These are phyloP conservation scores for Mortierella sp. DNA, from an alignment of 371 early-diverging fungal species.

Conservation along the genomic window DNA sequence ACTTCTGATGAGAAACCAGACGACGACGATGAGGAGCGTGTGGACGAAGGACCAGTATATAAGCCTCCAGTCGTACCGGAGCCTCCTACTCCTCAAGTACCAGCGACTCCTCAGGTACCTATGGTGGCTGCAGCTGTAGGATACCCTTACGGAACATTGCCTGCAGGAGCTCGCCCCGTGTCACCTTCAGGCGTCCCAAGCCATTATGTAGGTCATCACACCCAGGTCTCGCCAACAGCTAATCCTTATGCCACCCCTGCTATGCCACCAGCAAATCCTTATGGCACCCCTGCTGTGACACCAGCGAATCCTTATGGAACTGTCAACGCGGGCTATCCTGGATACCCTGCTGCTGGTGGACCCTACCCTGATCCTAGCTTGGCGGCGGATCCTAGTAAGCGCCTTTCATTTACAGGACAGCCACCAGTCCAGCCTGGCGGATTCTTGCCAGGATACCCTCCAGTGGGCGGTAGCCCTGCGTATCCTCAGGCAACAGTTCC, in stretches of 20 bases:
- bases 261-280: slow-evolving; percentile 1
- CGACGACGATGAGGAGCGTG: slow-evolving; percentile 22
- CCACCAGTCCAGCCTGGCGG: slow-evolving; percentile 25
- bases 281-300: not conserved
- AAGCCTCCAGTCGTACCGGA: slow-evolving; percentile 49
- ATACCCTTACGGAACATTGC: slow-evolving; percentile 42
- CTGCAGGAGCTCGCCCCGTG: slow-evolving; percentile 34
- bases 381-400: slow-evolving; percentile 36
- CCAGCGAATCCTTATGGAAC: not conserved
- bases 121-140: slow-evolving; percentile 24
- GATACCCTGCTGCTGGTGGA: slow-evolving; percentile 31
- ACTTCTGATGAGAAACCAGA: slow-evolving; percentile 20
- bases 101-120: slow-evolving; percentile 31
- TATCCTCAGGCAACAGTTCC: too few relatives aligned
- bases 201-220: slow-evolving; percentile 44
- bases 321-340: slow-evolving; percentile 20
- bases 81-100: slow-evolving; percentile 16
- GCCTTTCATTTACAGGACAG: slow-evolving; percentile 37
- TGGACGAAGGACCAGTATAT: slow-evolving; percentile 49
- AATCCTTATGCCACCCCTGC: slow-evolving; percentile 26
- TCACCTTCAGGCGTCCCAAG: slow-evolving; percentile 25
- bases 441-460: slow-evolving; percentile 36
- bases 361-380: slow-evolving; percentile 27
- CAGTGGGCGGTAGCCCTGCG: too few relatives aligned
- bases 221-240: slow-evolving; percentile 31